Percentiles rank a stretch among this genome's conserved stretches.
phyloP scores from a whole-genome alignment of 2,329 filamentous ascomycete genomes.

The Metarhizium humberi region DNA sequence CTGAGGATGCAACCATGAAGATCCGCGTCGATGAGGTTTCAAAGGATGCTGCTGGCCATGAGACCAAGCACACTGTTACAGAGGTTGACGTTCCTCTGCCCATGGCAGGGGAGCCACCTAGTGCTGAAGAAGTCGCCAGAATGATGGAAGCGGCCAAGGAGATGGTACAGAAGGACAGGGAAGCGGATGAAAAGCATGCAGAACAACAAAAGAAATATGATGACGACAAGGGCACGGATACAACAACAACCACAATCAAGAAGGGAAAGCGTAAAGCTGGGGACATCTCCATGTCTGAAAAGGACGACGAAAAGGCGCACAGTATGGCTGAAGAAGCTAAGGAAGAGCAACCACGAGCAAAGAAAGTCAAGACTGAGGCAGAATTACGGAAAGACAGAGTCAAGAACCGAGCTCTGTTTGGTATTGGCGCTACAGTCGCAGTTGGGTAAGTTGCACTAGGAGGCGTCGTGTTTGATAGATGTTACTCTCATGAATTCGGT shows the following conservation, averaged over 20 bases:
- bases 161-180: slow-evolving; percentile 67
- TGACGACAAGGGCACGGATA: slow-evolving; percentile 24
- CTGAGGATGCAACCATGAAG: slow-evolving; percentile 53
- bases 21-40: slow-evolving; percentile 59
- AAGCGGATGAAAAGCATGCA: slow-evolving; percentile 30
- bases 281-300: slow-evolving; percentile 59
- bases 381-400: slow-evolving; percentile 80
- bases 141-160: slow-evolving; percentile 82
- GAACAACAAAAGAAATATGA: slow-evolving; percentile 29
- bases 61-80: slow-evolving; percentile 63
- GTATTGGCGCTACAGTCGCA: slow-evolving; percentile 77
- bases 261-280: slow-evolving; percentile 66
- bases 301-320: slow-evolving; percentile 34
- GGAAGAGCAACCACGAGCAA: slow-evolving; percentile 44
- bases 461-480: background rate
- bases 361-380: slow-evolving; percentile 73
- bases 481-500: background rate
- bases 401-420: slow-evolving; percentile 74
- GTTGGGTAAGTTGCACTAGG: slow-evolving; percentile 65
- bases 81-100: slow-evolving; percentile 63
- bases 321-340: slow-evolving; percentile 18
- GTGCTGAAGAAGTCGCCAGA: slow-evolving; percentile 66
- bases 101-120: slow-evolving; percentile 53
- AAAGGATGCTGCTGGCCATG: slow-evolving; percentile 44
- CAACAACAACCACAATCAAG: slow-evolving; percentile 27